These are phyloP conservation scores for Acorus calamus DNA, from an alignment of 106 monocot genomes.

Conservation along the genomic window DNA sequence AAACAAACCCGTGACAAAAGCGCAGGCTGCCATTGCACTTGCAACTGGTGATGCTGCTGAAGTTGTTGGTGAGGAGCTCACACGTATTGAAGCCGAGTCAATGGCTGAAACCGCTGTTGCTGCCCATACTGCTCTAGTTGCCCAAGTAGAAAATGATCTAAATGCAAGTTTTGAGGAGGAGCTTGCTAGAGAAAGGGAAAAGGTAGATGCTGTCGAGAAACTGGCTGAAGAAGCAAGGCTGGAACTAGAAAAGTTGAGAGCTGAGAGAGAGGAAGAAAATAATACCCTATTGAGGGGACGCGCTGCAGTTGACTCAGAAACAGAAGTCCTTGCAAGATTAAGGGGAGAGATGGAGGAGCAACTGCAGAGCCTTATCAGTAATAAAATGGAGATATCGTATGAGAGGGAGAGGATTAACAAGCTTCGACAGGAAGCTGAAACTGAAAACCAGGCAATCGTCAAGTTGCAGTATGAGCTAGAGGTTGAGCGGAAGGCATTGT, in stretches of 20 bases:
- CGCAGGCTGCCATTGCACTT: constrained; percentile 89
- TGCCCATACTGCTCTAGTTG: constrained; percentile 74
- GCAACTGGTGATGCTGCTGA: constrained; percentile 80
- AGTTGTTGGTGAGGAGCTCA: constrained; percentile 76
- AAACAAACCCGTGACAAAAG: constrained; percentile 89
- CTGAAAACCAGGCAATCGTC: constrained; percentile 53
- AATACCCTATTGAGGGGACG: constrained; percentile 44
- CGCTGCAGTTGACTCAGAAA: constrained; percentile 84
- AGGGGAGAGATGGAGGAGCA: constrained; percentile 73
- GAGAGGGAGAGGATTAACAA: constrained; percentile 64
- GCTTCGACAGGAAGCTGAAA: constrained; percentile 61
- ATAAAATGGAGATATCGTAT: constrained; percentile 62
- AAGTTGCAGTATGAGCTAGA: constrained; percentile 89
- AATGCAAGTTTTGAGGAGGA: constrained; percentile 81
- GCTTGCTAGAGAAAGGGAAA: constrained; percentile 74
- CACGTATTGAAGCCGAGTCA: constrained; percentile 87
- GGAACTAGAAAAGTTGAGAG: constrained; percentile 58
- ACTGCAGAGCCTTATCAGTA: constrained; percentile 57
- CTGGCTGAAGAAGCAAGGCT: constrained; percentile 68
- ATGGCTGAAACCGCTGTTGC: constrained; percentile 86
- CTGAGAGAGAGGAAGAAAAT: constrained; percentile 74
- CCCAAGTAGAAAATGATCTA: constrained; percentile 86
- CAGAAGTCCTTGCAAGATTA: constrained; percentile 74
- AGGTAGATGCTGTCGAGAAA: constrained; percentile 68
- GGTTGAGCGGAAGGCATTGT: constrained; percentile 88